Conservation (phyloP, 2,329 filamentous ascomycete species). For the Talaromyces sp. region DNA sequence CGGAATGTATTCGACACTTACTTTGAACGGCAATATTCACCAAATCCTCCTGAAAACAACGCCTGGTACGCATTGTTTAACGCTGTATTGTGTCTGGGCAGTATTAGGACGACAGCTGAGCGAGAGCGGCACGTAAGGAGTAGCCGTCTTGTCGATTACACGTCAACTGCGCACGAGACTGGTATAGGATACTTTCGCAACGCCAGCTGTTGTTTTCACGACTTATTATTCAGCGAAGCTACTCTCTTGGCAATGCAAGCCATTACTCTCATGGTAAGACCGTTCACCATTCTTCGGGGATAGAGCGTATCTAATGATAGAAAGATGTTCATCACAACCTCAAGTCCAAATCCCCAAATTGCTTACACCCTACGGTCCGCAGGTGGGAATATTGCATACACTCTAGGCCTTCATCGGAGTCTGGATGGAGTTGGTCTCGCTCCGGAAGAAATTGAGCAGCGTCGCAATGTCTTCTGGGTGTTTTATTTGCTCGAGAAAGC, state of each 20-base stretch:
- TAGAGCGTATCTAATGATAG: background rate
- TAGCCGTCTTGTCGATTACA: conserved; percentile 13
- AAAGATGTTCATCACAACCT: conserved; percentile 13
- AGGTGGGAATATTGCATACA: conserved; percentile 2
- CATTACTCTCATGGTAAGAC: conserved; percentile 6
- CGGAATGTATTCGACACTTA: conserved; percentile 1
- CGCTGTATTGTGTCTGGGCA: conserved; percentile 5
- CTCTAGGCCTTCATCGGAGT: conserved; percentile 11
- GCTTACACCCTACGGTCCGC: background rate
- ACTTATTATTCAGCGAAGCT: conserved; percentile 3
- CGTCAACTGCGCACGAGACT: background rate
- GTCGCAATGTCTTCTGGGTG: conserved; percentile 15
- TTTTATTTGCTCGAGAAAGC: conserved; percentile 13
- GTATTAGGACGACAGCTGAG: conserved; percentile 11
- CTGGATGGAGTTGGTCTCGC: conserved; percentile 2
- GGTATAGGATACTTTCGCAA: conserved; percentile 12
- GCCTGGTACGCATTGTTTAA: conserved; percentile 12
- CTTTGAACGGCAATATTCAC: conserved; percentile 6
- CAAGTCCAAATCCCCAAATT: conserved; percentile 11
- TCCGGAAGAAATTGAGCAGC: conserved; percentile 9
- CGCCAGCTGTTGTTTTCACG: conserved; percentile 7
- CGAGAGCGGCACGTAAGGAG: conserved; percentile 7
- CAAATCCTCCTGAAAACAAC: background rate
- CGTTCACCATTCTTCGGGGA: background rate
- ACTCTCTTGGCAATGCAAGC: conserved; percentile 12